These are phyloP conservation scores for Fragaria iinumae DNA, from an alignment of 306 rosid genomes.

Conservation along the genomic window DNA sequence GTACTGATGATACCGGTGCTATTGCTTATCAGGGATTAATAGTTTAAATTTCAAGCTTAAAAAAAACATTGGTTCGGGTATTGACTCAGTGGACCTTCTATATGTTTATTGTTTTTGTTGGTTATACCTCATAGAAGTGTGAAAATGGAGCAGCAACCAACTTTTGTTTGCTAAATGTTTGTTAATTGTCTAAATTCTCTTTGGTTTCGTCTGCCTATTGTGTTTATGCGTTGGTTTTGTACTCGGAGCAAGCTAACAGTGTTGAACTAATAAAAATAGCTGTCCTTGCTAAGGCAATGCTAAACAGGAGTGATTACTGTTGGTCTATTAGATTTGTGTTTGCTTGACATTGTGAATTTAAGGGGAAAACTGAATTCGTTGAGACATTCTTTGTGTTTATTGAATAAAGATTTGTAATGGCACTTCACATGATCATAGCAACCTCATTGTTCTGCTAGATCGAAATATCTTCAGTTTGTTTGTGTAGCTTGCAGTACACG, in stretches of 20 bases:
- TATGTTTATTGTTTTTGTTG: slow-evolving; percentile 16
- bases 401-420: too few relatives aligned
- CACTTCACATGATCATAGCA: too few relatives aligned
- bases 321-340: too few relatives aligned
- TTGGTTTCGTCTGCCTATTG: not conserved
- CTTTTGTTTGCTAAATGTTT: not conserved
- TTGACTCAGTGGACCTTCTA: slow-evolving; percentile 63
- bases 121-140: not conserved
- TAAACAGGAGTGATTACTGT: not conserved
- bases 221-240: not conserved
- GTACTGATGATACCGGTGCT: not conserved
- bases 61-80: slow-evolving; percentile 68
- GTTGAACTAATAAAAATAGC: not conserved
- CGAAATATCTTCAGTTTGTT: too few relatives aligned
- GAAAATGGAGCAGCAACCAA: not conserved
- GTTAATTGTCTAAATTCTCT: not conserved
- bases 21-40: not conserved
- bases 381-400: too few relatives aligned
- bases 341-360: too few relatives aligned
- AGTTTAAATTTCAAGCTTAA: not conserved
- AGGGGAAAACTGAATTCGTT: too few relatives aligned
- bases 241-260: not conserved
- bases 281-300: too few relatives aligned
- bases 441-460: too few relatives aligned
- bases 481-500: too few relatives aligned